Percentiles rank a stretch among this genome's conserved stretches.
Evolutionary conservation across 306 rosid species (phyloP).

Genomic region (Glycine tomentella): DNA sequence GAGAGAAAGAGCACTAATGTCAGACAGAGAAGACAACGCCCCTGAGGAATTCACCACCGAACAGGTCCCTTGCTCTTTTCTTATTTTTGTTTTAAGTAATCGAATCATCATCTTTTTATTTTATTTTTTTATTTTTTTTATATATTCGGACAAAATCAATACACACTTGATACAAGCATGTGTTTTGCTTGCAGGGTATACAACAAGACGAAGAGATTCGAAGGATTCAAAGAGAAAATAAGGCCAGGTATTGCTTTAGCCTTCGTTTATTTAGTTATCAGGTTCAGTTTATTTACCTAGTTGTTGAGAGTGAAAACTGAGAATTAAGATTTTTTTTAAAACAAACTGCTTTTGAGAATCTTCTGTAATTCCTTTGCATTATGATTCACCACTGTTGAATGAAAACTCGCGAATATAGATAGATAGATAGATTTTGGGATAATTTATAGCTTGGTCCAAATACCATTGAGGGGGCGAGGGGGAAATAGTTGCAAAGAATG

Average conservation of each 20-base stretch:
- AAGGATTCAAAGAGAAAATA: slow-evolving; percentile 70
- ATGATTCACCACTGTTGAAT: not conserved
- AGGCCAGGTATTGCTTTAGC: slow-evolving; percentile 62
- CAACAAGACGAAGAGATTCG: slow-evolving; percentile 63
- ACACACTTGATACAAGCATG: slow-evolving; percentile 28
- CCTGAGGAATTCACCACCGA: slow-evolving; percentile 90
- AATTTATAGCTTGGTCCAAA: not conserved
- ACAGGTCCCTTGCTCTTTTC: slow-evolving; percentile 42
- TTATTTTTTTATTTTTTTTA: too few relatives aligned
- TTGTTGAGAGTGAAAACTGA: not conserved
- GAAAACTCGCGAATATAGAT: not conserved
- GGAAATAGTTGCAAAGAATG: not conserved
- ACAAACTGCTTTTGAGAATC: not conserved
- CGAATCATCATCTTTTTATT: slow-evolving; percentile 16
- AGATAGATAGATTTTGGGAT: not conserved
- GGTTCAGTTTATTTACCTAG: slow-evolving; percentile 1
- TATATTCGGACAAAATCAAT: not conserved
- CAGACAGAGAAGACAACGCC: slow-evolving; percentile 59
- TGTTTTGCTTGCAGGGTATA: slow-evolving; percentile 65
- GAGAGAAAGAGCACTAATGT: slow-evolving; percentile 48
- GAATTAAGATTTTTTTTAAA: not conserved
- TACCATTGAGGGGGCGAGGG: not conserved
- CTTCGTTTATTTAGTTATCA: not conserved
- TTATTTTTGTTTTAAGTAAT: not conserved
- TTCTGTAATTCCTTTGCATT: not conserved